A percentile compares a stretch with the other conserved stretches of the same genome.
phyloP scores from a whole-genome alignment of 2,329 filamentous ascomycete genomes.

The Fusarium coffeatum region DNA sequence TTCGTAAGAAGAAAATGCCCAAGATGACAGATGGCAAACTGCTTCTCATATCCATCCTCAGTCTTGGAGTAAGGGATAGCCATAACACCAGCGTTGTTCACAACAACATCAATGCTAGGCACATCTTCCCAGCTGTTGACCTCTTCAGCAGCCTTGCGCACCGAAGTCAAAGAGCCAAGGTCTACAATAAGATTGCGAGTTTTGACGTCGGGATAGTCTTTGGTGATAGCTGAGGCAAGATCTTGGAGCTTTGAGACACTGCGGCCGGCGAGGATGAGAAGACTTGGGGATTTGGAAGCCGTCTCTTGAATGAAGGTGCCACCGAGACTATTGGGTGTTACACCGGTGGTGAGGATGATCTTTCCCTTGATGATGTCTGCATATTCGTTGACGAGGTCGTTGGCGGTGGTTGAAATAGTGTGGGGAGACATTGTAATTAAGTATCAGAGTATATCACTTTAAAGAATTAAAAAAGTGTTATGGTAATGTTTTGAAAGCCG shows the following conservation, averaged over 20 bases:
- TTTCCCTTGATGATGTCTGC: slow-evolving; percentile 51
- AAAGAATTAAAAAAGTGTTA: background rate
- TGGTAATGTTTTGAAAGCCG: background rate
- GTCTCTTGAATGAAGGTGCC: slow-evolving; percentile 52
- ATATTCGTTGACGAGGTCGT: slow-evolving; percentile 47
- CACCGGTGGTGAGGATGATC: slow-evolving; percentile 57
- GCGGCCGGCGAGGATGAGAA: slow-evolving; percentile 61
- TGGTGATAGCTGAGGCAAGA: slow-evolving; percentile 52
- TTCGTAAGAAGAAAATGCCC: slow-evolving; percentile 61
- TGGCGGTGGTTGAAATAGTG: slow-evolving; percentile 39
- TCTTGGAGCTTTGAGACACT: slow-evolving; percentile 54
- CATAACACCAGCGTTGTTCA: slow-evolving; percentile 60
- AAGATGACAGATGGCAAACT: slow-evolving; percentile 60
- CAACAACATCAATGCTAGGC: slow-evolving; percentile 53
- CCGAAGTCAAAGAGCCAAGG: slow-evolving; percentile 53
- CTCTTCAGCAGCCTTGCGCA: slow-evolving; percentile 54
- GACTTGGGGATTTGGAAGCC: slow-evolving; percentile 54
- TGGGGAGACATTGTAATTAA: slow-evolving; percentile 30
- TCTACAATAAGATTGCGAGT: slow-evolving; percentile 53
- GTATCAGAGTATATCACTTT: background rate
- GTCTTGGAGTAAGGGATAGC: slow-evolving; percentile 47
- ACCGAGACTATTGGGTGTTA: slow-evolving; percentile 55
- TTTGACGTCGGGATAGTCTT: slow-evolving; percentile 49
- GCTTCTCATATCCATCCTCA: slow-evolving; percentile 55
- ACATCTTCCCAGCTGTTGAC: slow-evolving; percentile 51